These are phyloP conservation scores for Cladorrhinum sp. DNA, from an alignment of 2,329 filamentous ascomycete genomes.

Conservation along the genomic window DNA sequence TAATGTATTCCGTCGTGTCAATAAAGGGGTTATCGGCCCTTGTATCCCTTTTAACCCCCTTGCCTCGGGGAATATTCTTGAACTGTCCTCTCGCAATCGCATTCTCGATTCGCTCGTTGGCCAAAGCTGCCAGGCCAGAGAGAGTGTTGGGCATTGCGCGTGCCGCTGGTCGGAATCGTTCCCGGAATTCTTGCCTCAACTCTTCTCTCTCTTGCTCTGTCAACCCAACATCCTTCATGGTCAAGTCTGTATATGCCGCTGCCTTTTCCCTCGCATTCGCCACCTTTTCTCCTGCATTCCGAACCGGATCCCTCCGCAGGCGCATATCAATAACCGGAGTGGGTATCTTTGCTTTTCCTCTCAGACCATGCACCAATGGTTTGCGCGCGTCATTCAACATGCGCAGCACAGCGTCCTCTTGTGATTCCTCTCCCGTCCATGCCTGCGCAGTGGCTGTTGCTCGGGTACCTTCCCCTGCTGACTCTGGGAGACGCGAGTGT, in stretches of 20 bases:
- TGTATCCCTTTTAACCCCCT: slow-evolving; percentile 75
- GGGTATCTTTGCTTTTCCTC: slow-evolving; percentile 45
- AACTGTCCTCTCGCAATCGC: slow-evolving; percentile 92
- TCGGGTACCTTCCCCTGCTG: slow-evolving; percentile 66
- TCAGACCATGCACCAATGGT: slow-evolving; percentile 54
- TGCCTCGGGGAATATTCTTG: slow-evolving; percentile 72
- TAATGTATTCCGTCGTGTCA: slow-evolving; percentile 94
- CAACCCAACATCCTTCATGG: slow-evolving; percentile 50
- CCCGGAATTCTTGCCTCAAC: slow-evolving; percentile 69
- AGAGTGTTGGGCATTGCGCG: slow-evolving; percentile 73
- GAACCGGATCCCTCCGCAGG: slow-evolving; percentile 38
- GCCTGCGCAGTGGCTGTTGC: slow-evolving; percentile 64
- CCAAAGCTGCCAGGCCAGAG: slow-evolving; percentile 74
- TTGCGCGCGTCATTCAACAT: slow-evolving; percentile 82
- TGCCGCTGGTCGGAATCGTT: slow-evolving; percentile 72
- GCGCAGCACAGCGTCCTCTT: slow-evolving; percentile 73
- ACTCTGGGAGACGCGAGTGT: slow-evolving; percentile 40
- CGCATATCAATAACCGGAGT: slow-evolving; percentile 51
- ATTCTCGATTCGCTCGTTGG: slow-evolving; percentile 87
- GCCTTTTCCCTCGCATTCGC: slow-evolving; percentile 58
- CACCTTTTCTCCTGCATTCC: slow-evolving; percentile 45
- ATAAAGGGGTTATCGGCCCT: slow-evolving; percentile 84
- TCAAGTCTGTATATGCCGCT: slow-evolving; percentile 47
- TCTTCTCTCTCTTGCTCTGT: slow-evolving; percentile 71
- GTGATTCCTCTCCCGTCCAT: slow-evolving; percentile 76